These are phyloP conservation scores for Antrodiella citrinella DNA, from an alignment of 768 basidiomycete genomes.

Conservation along the genomic window DNA sequence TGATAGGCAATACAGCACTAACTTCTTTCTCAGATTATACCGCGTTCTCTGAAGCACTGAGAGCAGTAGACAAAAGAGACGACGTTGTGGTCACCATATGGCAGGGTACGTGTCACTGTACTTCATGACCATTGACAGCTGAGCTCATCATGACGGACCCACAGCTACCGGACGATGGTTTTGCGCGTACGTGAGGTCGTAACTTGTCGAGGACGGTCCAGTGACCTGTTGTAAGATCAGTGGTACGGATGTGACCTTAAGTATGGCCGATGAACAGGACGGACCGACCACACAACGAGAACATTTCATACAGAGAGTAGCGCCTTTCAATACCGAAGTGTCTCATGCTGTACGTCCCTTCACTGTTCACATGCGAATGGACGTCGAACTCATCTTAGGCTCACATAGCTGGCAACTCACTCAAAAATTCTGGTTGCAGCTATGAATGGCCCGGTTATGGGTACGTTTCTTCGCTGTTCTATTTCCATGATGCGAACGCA, in stretches of 20 bases:
- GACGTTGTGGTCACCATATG: constrained; percentile 61
- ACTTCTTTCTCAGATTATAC: constrained; percentile 43
- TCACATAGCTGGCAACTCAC: constrained; percentile 52
- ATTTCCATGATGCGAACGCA: constrained; percentile 3
- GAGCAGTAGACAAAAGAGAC: constrained; percentile 48
- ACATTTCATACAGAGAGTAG: constrained; percentile 36
- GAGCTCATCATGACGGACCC: background rate
- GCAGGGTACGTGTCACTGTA: constrained; percentile 42
- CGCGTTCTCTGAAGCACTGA: constrained; percentile 46
- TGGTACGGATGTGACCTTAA: too few relatives aligned
- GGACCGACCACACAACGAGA: too few relatives aligned
- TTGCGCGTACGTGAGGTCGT: constrained; percentile 46
- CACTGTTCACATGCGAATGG: too few relatives aligned
- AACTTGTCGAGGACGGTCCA: background rate
- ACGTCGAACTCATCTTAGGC: too few relatives aligned
- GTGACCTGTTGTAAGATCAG: background rate
- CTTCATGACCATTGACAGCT: background rate
- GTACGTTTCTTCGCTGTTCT: constrained; percentile 25
- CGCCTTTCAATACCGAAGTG: constrained; percentile 48
- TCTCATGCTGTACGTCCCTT: too few relatives aligned
- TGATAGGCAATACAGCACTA: background rate
- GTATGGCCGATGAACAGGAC: too few relatives aligned
- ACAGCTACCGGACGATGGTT: constrained; percentile 65
- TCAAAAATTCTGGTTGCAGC: constrained; percentile 64
- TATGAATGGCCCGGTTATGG: constrained; percentile 70